Conservation (phyloP, 1,284 basidiomycete species). For the Ceratobasidium sp. region DNA sequence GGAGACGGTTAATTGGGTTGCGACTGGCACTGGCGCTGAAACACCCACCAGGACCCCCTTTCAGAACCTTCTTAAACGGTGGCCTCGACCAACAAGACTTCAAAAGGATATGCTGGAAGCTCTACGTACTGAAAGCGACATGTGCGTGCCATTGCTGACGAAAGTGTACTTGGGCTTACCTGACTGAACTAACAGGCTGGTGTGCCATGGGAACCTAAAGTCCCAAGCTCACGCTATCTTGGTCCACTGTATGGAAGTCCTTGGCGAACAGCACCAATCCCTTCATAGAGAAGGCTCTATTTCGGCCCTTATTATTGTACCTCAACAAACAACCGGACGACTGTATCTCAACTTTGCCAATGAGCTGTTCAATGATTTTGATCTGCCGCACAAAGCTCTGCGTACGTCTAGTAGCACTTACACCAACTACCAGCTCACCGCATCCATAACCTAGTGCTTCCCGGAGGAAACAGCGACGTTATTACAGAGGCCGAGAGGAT, state of each 20-base stretch:
- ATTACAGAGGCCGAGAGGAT: conserved; percentile 24
- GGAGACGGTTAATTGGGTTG: neutral
- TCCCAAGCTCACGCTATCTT: conserved; percentile 24
- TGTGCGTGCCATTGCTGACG: neutral
- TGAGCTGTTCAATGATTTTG: conserved; percentile 14
- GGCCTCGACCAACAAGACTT: conserved; percentile 15
- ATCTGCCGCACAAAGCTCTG: conserved; percentile 17
- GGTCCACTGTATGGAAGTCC: conserved; percentile 16
- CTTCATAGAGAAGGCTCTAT: neutral
- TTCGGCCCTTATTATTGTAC: conserved; percentile 33
- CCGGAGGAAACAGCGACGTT: conserved; percentile 27
- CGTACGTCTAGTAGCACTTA: neutral
- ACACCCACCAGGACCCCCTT: neutral
- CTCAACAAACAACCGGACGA: conserved; percentile 36
- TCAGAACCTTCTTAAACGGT: conserved; percentile 11
- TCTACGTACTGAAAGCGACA: conserved; percentile 4
- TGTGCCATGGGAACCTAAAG: conserved; percentile 9
- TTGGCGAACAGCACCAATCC: neutral
- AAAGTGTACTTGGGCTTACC: neutral
- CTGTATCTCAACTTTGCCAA: conserved; percentile 19
- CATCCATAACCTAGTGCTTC: conserved; percentile 17
- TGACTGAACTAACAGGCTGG: neutral
- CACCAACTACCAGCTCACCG: neutral
- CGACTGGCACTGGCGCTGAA: neutral
- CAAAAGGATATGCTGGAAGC: conserved; percentile 4